These are phyloP conservation scores for Beauveria scarabaeidicola DNA, from an alignment of 2,329 filamentous ascomycete genomes.

Conservation along the genomic window DNA sequence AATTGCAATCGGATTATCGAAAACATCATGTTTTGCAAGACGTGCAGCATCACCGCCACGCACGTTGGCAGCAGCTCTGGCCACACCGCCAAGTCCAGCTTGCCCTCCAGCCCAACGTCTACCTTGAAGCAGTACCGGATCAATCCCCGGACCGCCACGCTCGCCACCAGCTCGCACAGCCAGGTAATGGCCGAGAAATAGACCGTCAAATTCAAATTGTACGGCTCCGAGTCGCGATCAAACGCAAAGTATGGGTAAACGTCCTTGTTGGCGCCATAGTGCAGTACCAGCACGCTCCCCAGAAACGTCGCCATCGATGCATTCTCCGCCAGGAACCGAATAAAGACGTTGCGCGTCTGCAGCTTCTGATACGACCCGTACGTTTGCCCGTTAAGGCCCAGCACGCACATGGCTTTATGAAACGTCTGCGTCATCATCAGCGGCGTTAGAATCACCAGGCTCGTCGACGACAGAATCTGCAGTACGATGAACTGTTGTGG, in stretches of 20 bases:
- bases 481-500: conserved; percentile 57
- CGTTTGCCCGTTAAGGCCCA: conserved; percentile 49
- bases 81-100: conserved; percentile 56
- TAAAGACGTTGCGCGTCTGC: conserved; percentile 57
- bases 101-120: conserved; percentile 56
- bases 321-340: conserved; percentile 59
- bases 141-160: conserved; percentile 49
- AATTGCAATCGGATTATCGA: conserved; percentile 59
- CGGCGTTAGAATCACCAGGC: conserved; percentile 55
- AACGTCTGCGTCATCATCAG: conserved; percentile 53
- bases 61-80: conserved; percentile 59
- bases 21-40: conserved; percentile 65
- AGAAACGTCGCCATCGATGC: conserved; percentile 61
- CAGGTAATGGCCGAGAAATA: conserved; percentile 56
- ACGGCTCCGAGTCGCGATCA: conserved; percentile 38
- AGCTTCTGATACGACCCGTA: conserved; percentile 59
- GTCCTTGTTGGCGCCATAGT: conserved; percentile 58
- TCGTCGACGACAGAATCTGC: conserved; percentile 54
- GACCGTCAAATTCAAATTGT: conserved; percentile 57
- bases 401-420: conserved; percentile 45
- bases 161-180: conserved; percentile 57
- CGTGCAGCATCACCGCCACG: conserved; percentile 57
- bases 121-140: conserved; percentile 51
- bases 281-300: conserved; percentile 55
- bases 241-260: conserved; percentile 65